Evolutionary conservation across 495 filamentous ascomycete genomes (phyloP).

Genomic region (Hypoxylon lenormandii): DNA sequence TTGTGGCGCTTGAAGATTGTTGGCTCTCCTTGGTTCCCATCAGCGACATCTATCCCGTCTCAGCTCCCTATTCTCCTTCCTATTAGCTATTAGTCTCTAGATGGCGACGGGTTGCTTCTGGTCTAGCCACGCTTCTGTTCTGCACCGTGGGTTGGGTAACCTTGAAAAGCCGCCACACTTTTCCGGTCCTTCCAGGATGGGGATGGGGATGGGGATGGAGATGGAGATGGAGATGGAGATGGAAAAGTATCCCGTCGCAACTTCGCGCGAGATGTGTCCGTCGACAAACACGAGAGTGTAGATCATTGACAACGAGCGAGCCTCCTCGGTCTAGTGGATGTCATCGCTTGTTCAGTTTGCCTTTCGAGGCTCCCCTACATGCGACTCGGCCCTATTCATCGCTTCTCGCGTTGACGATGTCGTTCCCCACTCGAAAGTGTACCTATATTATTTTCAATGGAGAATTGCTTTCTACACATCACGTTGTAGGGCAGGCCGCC

Average conservation of each 20-base stretch:
- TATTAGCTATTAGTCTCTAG: conserved; percentile 14
- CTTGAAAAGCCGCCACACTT: conserved; percentile 25
- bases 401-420: conserved; percentile 41
- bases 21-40: conserved; percentile 11
- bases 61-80: conserved; percentile 19
- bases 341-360: conserved; percentile 38
- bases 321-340: conserved; percentile 43
- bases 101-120: neutral
- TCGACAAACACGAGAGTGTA: conserved; percentile 19
- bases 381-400: conserved; percentile 46
- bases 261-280: conserved; percentile 20
- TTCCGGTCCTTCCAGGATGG: conserved; percentile 12
- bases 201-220: neutral
- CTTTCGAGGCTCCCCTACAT: conserved; percentile 27
- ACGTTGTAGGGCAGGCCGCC: conserved; percentile 4
- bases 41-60: neutral
- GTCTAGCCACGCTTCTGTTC: conserved; percentile 14
- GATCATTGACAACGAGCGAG: conserved; percentile 32
- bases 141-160: conserved; percentile 46
- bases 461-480: conserved; percentile 17
- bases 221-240: conserved; percentile 1
- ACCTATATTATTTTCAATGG: conserved; percentile 27
- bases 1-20: conserved; percentile 2
- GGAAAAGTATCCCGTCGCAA: conserved; percentile 7
- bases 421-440: conserved; percentile 36